Base-by-base conservation (phyloP, 768 basidiomycete genomes). In the Hericium erinaceus region DNA sequence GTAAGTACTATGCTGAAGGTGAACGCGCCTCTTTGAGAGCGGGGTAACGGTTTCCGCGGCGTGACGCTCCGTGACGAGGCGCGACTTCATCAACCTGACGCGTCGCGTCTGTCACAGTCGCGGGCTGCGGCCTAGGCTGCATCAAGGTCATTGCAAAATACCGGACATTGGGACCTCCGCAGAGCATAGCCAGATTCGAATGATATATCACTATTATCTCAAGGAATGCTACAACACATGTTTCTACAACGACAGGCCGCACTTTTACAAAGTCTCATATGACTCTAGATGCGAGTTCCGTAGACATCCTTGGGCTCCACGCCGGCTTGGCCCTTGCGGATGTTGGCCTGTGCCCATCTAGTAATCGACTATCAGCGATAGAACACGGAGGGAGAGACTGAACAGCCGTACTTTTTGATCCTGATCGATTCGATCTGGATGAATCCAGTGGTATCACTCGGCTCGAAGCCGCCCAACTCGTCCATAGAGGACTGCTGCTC, bases 401-500 rank as follows among this genome's bases (percentile, higher is more conserved):
- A 56, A 20, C 48, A 55, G 11, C 74, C 86, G 60, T 69, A 95
- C 86, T 97, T 94, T 79, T 97, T 98, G 72, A 99, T 93, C 50
- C 97, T 84, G 72, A 99, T 98, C 37, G 92, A 92, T 71, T 97
- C 92, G 63, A 99, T 98, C 67, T 89, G 86, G 73, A 98, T 98
- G 80, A 98, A 98, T 4, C 95, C 95, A 52, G 89, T 82, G 39
- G 94, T 94, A 67, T 95, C 93, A 37, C 89, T 91, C 20, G 95
- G 95, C 74, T 95, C 92, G 73, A 99, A 98, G 46, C 95, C 95
- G 60, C 97, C 95, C 58, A 98, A 84, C 75, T 95, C 94, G 71
- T 99, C 97, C 97, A 99, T 98, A 56, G 94, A 97, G 10, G 92
- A 92, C 73, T 97, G 81, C 37, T 85, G 85, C 67, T 91, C 94